phyloP scores from a whole-genome alignment of 2,329 filamentous ascomycete species.

The Epichloe bromicola region DNA sequence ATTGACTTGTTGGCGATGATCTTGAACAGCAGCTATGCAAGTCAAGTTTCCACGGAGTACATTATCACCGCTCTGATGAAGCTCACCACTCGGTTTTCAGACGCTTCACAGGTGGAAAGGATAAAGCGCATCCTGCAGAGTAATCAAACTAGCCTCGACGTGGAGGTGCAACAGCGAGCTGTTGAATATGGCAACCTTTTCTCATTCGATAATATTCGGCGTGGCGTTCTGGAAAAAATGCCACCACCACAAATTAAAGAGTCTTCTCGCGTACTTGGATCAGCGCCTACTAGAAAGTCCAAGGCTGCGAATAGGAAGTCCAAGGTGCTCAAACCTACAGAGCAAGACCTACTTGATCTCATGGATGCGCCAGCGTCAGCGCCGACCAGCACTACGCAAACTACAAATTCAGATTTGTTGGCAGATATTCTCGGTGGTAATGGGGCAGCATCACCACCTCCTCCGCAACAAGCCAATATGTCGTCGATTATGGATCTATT shows the following conservation, averaged over 20 bases:
- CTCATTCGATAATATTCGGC: constrained; percentile 70
- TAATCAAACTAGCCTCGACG: constrained; percentile 76
- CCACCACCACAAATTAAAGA: constrained; percentile 93
- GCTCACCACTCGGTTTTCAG: constrained; percentile 74
- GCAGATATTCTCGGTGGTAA: constrained; percentile 81
- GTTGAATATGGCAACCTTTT: constrained; percentile 97
- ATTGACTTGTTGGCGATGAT: constrained; percentile 88
- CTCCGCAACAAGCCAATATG: constrained; percentile 42
- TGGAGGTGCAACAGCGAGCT: constrained; percentile 91
- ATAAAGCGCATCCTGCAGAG: constrained; percentile 64
- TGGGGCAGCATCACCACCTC: constrained; percentile 30
- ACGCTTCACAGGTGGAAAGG: constrained; percentile 75
- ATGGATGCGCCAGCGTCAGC: constrained; percentile 60
- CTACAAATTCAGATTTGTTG: constrained; percentile 73
- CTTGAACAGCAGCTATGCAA: constrained; percentile 87
- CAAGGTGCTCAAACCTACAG: constrained; percentile 68
- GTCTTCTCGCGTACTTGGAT: constrained; percentile 79
- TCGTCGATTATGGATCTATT: constrained; percentile 89
- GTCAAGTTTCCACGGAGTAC: constrained; percentile 85
- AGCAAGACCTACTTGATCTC: constrained; percentile 85
- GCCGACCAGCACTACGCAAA: constrained; percentile 35
- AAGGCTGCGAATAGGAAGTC: constrained; percentile 62
- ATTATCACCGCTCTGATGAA: constrained; percentile 94
- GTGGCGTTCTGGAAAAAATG: constrained; percentile 90
- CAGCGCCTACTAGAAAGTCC: constrained; percentile 52